phyloP scores from a whole-genome alignment of 75 land plant species.

The Cupressus sempervirens region DNA sequence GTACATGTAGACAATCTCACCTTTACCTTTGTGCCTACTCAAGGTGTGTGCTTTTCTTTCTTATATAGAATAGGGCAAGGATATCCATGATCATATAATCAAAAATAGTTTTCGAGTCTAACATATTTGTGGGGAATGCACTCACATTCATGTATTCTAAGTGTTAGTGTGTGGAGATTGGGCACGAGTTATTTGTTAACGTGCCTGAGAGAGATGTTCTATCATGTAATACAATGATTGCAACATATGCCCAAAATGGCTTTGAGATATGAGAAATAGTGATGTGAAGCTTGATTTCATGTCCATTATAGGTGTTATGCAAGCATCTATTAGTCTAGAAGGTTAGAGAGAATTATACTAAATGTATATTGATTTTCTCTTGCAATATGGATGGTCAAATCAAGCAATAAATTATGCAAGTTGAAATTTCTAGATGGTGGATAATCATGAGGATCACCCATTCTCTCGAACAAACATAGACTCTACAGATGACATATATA shows the following conservation, averaged over 20 bases:
- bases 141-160: constrained; percentile 30
- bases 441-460: too few relatives aligned
- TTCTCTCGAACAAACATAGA: too few relatives aligned
- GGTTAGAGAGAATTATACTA: constrained; percentile 25
- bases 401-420: too few relatives aligned
- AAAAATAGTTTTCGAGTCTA: constrained; percentile 25
- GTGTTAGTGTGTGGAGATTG: constrained; percentile 19
- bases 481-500: too few relatives aligned
- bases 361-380: too few relatives aligned
- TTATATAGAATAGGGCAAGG: constrained; percentile 13
- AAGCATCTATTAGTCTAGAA: constrained; percentile 35
- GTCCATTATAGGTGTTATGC: constrained; percentile 35
- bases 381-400: too few relatives aligned
- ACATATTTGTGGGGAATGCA: constrained; percentile 24
- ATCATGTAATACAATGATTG: constrained; percentile 42
- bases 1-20: too few relatives aligned
- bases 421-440: too few relatives aligned
- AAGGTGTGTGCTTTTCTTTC: constrained; percentile 29
- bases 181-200: constrained; percentile 29
- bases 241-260: constrained; percentile 50
- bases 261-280: constrained; percentile 15
- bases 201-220: constrained; percentile 24
- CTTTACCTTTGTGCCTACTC: constrained; percentile 25
- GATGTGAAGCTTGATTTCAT: constrained; percentile 26
- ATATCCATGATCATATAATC: constrained; percentile 26